Base-by-base conservation (phyloP, 1,284 basidiomycete genomes). In the Microbotryomycetes sp. region DNA sequence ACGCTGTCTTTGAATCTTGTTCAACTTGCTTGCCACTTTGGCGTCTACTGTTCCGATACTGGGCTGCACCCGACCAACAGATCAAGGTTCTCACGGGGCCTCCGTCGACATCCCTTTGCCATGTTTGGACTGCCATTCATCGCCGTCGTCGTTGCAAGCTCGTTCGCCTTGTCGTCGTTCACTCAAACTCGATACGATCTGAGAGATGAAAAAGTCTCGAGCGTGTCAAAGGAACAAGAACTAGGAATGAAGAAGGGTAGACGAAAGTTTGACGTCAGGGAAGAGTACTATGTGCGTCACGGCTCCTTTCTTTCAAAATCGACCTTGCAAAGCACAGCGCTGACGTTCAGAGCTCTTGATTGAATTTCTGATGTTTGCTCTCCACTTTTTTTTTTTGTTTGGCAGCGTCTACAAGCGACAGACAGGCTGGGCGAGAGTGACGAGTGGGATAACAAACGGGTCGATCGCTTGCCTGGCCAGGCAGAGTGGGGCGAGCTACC, bases 101-200 rank as follows among this genome's bases (percentile, higher is more conserved):
- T 78, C 51, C 76, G 78, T 18, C 69, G 71, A 9, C 74, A 71
- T 18, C 80, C 80, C 7, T 78, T 81, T 68, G 68, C 78, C 21
- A 70, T 76, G 56, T 97, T 97, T 68, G 93, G 93, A 6, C 75
- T 93, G 2, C 91, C 93, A 0, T 97, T 97, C 76, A 66, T 96
- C 23, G 74, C 86, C 60, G 80, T 93, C 71, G 87, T 97, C 73
- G 89, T 97, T 64, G 84, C 81, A 7, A 86, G 89, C 16, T 91
- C 88, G n/a, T 97, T 87, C 73, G 91, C 84, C 2, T 78, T 98
- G 54, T 82, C 86, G 46, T 80, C 82, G 3, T 84, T 98, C 73
- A 93, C 92, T 0, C 89, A 93, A 76, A 93, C 89, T 16, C 81
- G 89, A 41, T 97, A 97, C 75, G 92, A 96, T 73, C 78, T 90